phyloP scores from a whole-genome alignment of 1,139 yeast genomes.

The Magnusiomyces suaveolens region DNA sequence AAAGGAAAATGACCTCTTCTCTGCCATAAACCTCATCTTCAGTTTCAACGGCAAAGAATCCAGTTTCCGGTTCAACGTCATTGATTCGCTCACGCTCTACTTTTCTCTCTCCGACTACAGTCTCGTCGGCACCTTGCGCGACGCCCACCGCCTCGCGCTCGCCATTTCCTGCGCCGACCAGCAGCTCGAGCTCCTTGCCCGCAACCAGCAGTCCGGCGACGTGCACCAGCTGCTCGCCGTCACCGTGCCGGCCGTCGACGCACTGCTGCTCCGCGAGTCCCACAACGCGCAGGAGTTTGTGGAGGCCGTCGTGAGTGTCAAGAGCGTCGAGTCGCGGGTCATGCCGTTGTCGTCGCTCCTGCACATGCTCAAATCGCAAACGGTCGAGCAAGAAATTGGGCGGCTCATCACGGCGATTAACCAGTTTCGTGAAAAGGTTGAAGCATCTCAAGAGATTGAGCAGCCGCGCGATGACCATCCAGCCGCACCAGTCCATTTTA shows the following conservation, averaged over 20 bases:
- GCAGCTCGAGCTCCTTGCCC: background rate
- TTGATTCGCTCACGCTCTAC: background rate
- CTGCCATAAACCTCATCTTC: background rate
- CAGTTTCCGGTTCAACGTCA: background rate
- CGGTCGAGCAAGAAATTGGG: background rate
- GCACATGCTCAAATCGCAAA: background rate
- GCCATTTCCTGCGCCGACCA: conserved; percentile 1
- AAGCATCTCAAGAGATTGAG: background rate
- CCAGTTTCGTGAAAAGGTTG: background rate
- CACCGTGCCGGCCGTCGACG: background rate
- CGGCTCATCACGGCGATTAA: background rate
- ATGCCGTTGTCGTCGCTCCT: conserved; percentile 4
- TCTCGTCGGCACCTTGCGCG: background rate
- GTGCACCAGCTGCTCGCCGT: background rate
- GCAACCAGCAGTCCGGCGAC: background rate
- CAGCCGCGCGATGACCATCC: background rate
- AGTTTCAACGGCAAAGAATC: background rate
- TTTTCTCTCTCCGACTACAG: background rate
- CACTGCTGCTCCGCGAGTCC: background rate
- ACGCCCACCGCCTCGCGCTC: background rate
- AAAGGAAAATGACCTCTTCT: no score
- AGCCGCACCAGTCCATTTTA: conserved; percentile 8
- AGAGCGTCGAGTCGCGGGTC: background rate
- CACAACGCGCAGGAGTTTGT: background rate
- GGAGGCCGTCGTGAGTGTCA: background rate